Percentiles rank a stretch among this genome's conserved stretches.
Evolutionary conservation across 352 stramenopile genomes (phyloP).

Genomic region (Phytopythium delawarense): DNA sequence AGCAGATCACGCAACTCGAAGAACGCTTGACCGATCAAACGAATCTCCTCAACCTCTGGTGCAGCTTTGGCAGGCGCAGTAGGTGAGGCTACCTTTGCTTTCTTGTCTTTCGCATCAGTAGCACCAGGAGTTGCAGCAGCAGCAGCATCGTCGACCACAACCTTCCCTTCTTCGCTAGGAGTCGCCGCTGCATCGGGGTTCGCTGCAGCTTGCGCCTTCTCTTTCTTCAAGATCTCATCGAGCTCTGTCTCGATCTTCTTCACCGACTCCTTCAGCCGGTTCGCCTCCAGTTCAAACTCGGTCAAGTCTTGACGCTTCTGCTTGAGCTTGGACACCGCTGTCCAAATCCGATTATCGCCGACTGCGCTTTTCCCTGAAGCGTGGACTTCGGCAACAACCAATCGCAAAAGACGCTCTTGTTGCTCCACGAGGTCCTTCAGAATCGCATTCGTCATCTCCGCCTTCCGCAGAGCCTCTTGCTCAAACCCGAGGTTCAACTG

Average conservation of each 20-base stretch:
- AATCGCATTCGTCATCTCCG: slow-evolving; percentile 20
- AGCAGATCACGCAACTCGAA: slow-evolving; percentile 41
- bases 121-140: neutral
- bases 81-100: neutral
- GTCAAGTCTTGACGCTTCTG: slow-evolving; percentile 36
- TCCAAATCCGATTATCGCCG: slow-evolving; percentile 23
- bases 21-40: slow-evolving; percentile 39
- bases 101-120: neutral
- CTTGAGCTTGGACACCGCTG: slow-evolving; percentile 33
- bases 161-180: neutral
- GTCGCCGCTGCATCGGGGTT: neutral
- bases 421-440: slow-evolving; percentile 33
- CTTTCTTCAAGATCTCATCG: slow-evolving; percentile 2
- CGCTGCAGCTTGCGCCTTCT: neutral
- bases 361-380: slow-evolving; percentile 13
- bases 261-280: slow-evolving; percentile 5
- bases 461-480: slow-evolving; percentile 17
- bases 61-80: neutral
- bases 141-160: neutral
- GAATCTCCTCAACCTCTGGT: slow-evolving; percentile 5
- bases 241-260: slow-evolving; percentile 12
- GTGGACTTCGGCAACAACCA: slow-evolving; percentile 27
- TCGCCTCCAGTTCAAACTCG: slow-evolving; percentile 31
- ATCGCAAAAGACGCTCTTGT: slow-evolving; percentile 27
- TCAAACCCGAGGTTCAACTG: slow-evolving; percentile 17